phyloP scores from a whole-genome alignment of 768 basidiomycete genomes.

The Boletus vinaceobasis region DNA sequence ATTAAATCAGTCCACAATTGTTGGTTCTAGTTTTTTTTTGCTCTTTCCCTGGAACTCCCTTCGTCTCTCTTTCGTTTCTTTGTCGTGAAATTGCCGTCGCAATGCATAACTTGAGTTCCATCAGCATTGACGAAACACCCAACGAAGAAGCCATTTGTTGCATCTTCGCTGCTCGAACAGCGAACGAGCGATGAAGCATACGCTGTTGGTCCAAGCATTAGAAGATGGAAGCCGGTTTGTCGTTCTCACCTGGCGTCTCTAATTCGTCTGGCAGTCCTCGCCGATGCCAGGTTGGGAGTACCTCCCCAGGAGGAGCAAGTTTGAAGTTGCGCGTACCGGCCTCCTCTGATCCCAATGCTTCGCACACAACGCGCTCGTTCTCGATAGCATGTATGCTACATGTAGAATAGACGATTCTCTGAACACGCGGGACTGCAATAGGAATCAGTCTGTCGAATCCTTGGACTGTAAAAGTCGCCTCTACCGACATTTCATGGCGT shows the following conservation, averaged over 20 bases:
- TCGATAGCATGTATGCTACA: slow-evolving; percentile 90
- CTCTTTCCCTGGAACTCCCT: slow-evolving; percentile 19
- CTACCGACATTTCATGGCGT: slow-evolving; percentile 86
- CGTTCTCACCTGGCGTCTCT: slow-evolving; percentile 45
- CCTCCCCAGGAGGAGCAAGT: slow-evolving; percentile 63
- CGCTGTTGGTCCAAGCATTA: slow-evolving; percentile 32
- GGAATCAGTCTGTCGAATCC: slow-evolving; percentile 7
- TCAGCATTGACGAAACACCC: slow-evolving; percentile 67
- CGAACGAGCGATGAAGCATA: slow-evolving; percentile 63
- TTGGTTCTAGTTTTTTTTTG: slow-evolving; percentile 7
- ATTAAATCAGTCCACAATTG: slow-evolving; percentile 7
- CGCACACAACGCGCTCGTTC: slow-evolving; percentile 86
- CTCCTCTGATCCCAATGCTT: slow-evolving; percentile 69
- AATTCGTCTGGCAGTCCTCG: slow-evolving; percentile 72
- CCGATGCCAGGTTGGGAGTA: slow-evolving; percentile 79
- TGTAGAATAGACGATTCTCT: slow-evolving; percentile 94
- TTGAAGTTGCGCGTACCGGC: slow-evolving; percentile 57
- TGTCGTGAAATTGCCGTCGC: not conserved
- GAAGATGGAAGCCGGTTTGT: not conserved
- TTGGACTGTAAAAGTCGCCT: slow-evolving; percentile 21
- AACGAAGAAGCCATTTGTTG: slow-evolving; percentile 96
- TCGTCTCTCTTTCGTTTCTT: slow-evolving; percentile 29
- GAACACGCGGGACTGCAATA: slow-evolving; percentile 64
- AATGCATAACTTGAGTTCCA: not conserved
- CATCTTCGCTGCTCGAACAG: slow-evolving; percentile 78